Evolutionary conservation across 352 stramenopile species (phyloP), one percentile per base, ranked within the genome.

Genomic region (Globisporangium viniferum): DNA sequence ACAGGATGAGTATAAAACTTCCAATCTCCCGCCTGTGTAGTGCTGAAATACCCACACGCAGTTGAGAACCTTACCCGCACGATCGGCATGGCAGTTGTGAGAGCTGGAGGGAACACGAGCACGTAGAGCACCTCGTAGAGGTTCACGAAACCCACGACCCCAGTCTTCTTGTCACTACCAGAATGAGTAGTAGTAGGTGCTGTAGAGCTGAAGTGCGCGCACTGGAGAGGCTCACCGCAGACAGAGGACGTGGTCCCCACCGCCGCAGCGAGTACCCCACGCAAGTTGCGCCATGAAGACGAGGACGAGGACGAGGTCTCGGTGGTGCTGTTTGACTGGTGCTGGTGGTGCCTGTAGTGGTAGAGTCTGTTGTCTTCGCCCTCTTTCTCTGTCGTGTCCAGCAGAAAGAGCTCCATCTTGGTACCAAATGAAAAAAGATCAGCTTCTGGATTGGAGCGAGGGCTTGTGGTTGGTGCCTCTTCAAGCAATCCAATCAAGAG

Each of bases 331-430:
- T 15, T 36, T 31, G 22, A n/a, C 31, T 41, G 20, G 4, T 48
- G 18, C 15, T 27, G 41, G 0, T 48, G n/a, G 9, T 69, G 62
- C 8, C 61, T 57, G 27, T 69, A 79, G 58, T 85, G 80, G 57
- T 89, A 81, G 27, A 92, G 73, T 24, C 67, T 69, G 46, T 91
- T 92, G 73, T 89, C 82, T 67, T 92, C 79, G 31, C 82, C 84
- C 68, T 92, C 84, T 29, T 82, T 83, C 71, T 91, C 76, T 0
- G 72, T 81, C 67, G 82, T 90, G 61, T 89, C 81, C 22, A 92
- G 72, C 49, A 91, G 58, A 60, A 90, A 53, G 36, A 89, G 59
- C 66, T 86, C 77, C 73, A 89, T 86, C 27, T n/a, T 64, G 35
- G 12, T 33, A 35, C 7, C 27, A 24, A 5, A 31, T 60, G 35